These are phyloP conservation scores for Helminthosporium solani DNA, from an alignment of 2,329 filamentous ascomycete species.

Conservation along the genomic window DNA sequence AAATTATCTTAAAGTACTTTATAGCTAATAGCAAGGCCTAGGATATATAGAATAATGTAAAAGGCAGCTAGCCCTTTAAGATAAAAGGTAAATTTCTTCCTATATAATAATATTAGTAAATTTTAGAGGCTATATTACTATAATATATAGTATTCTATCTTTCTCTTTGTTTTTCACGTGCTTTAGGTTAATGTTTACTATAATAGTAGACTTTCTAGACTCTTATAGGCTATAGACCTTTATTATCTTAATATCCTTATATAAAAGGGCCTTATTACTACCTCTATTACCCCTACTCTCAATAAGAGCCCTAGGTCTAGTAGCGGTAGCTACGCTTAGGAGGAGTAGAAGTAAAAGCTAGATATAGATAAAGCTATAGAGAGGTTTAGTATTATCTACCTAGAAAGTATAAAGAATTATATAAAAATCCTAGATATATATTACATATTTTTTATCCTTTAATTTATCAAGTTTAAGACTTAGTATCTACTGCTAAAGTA, in stretches of 20 bases:
- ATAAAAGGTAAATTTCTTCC: conserved; percentile 10
- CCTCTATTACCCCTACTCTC: conserved; percentile 10
- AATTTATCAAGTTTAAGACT: conserved; percentile 10
- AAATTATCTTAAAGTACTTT: conserved; percentile 8
- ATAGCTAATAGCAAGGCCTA: conserved; percentile 5
- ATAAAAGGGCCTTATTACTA: conserved; percentile 11
- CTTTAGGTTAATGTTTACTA: conserved; percentile 8
- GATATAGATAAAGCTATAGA: conserved; percentile 9
- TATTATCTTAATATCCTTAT: conserved; percentile 9
- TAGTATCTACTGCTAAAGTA: conserved; percentile 12
- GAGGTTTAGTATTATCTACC: conserved; percentile 8
- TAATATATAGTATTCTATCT: conserved; percentile 6
- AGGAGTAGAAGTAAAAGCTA: conserved; percentile 14
- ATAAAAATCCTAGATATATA: conserved; percentile 14
- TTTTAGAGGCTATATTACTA: background rate
- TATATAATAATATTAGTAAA: conserved; percentile 5
- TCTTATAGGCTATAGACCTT: conserved; percentile 4
- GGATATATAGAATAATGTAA: conserved; percentile 6
- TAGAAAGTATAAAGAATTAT: conserved; percentile 12
- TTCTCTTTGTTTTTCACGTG: conserved; percentile 8
- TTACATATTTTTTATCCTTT: conserved; percentile 10
- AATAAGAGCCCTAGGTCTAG: conserved; percentile 9
- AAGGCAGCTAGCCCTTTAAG: conserved; percentile 6
- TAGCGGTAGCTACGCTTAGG: conserved; percentile 12
- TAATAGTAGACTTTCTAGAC: conserved; percentile 3